These are phyloP conservation scores for Trichosporon inkin DNA, from an alignment of 1,284 basidiomycete genomes.

Conservation along the genomic window DNA sequence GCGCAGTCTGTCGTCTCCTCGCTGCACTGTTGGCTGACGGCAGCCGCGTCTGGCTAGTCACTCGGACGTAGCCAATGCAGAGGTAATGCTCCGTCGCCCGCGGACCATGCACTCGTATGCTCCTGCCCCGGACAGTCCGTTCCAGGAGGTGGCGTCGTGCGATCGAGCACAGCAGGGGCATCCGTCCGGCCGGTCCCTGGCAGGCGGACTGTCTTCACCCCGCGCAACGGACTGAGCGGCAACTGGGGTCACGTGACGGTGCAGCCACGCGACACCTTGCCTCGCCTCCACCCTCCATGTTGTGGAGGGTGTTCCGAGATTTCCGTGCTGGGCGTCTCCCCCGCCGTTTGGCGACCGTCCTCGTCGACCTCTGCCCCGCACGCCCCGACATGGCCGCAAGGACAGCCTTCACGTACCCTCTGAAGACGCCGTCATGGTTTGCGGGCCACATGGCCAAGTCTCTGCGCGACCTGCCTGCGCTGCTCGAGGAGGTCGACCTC, in stretches of 20 bases:
- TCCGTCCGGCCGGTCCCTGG: too few species aligned
- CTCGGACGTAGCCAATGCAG: too few species aligned
- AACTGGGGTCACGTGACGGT: not conserved
- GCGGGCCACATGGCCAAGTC: slow-evolving; percentile 95
- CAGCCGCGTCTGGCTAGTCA: too few species aligned
- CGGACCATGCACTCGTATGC: too few species aligned
- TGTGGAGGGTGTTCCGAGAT: slow-evolving; percentile 6
- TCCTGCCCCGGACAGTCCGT: too few species aligned
- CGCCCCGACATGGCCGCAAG: not conserved
- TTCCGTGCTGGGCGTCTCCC: not conserved
- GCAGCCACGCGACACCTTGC: not conserved
- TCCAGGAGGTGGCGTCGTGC: too few species aligned
- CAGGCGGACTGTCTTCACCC: too few species aligned
- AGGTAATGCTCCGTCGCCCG: too few species aligned
- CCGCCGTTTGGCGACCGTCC: not conserved
- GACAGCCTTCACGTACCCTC: slow-evolving; percentile 50
- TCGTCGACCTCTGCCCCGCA: not conserved
- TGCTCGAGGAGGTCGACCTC: slow-evolving; percentile 77
- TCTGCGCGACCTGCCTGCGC: slow-evolving; percentile 66
- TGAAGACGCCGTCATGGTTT: slow-evolving; percentile 81
- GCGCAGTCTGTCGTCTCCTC: too few species aligned
- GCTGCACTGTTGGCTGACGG: too few species aligned
- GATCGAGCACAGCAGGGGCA: too few species aligned
- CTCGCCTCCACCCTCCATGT: not conserved
- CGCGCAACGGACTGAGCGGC: too few species aligned